These are phyloP conservation scores for Conoideocrella luteorostrata DNA, from an alignment of 2,329 filamentous ascomycete species.

Conservation along the genomic window DNA sequence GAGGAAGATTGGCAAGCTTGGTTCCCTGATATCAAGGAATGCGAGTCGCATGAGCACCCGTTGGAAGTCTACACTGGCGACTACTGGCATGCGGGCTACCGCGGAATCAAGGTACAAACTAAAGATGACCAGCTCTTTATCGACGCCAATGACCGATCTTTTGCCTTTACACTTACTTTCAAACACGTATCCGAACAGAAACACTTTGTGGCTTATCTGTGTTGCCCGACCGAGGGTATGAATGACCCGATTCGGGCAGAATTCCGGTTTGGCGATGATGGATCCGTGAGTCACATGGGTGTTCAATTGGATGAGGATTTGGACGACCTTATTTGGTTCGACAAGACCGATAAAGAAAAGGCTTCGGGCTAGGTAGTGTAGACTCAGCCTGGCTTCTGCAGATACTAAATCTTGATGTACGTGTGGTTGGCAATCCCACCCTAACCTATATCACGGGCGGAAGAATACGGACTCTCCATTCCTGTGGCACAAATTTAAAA, in stretches of 20 bases:
- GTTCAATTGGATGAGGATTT: not conserved
- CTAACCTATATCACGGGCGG: no score
- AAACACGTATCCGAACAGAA: not conserved
- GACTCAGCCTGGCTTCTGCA: no score
- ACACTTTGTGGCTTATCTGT: not conserved
- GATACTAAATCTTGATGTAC: no score
- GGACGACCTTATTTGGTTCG: not conserved
- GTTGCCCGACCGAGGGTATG: not conserved
- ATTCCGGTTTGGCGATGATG: not conserved
- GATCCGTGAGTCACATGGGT: not conserved
- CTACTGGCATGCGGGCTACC: not conserved
- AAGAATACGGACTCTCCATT: no score
- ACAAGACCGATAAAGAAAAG: not conserved
- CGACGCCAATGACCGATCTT: conserved; percentile 17
- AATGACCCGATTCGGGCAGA: not conserved
- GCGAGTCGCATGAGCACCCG: no score
- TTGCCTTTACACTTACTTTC: conserved; percentile 15
- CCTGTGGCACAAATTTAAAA: no score
- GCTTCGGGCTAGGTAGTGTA: no score
- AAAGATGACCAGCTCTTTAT: conserved; percentile 11
- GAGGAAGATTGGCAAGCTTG: no score
- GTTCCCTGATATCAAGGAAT: no score
- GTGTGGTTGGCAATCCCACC: no score
- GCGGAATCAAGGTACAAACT: conserved; percentile 12
- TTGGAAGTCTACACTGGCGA: conserved; percentile 9